Percentiles rank a stretch among this genome's conserved stretches.
phyloP scores from a whole-genome alignment of 257 asterid genomes.

The Solanum tarijense region DNA sequence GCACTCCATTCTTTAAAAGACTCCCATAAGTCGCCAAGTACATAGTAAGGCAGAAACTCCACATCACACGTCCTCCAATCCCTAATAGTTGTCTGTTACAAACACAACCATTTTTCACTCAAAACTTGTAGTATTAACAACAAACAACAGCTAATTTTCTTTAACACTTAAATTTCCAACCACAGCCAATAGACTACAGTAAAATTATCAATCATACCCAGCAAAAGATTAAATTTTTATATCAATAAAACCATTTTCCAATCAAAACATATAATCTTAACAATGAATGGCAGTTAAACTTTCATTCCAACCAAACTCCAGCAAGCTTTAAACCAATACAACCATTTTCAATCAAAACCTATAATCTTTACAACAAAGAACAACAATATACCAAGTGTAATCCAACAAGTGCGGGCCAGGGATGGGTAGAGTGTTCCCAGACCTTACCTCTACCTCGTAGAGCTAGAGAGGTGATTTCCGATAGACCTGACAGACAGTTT shows the following conservation, averaged over 20 bases:
- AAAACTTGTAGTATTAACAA: neutral
- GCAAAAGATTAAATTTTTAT: neutral
- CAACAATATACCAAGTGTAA: neutral
- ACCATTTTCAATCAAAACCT: neutral
- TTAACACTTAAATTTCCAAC: neutral
- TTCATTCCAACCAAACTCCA: neutral
- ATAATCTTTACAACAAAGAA: neutral
- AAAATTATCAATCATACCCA: neutral
- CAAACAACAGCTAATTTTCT: neutral
- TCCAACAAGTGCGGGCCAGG: neutral
- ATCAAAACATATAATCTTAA: neutral
- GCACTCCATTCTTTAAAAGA: constrained; percentile 96
- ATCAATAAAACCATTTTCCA: neutral
- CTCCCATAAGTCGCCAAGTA: constrained; percentile 86
- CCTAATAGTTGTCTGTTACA: constrained; percentile 52
- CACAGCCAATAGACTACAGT: neutral
- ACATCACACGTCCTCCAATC: constrained; percentile 57
- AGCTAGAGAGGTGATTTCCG: neutral
- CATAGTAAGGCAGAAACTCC: constrained; percentile 60
- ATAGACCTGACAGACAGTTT: neutral
- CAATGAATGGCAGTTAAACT: neutral
- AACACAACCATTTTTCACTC: neutral
- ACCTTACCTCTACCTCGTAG: neutral
- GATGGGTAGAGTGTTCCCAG: neutral
- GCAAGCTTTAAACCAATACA: neutral